A percentile compares a stretch with the other conserved stretches of the same genome.
These are phyloP conservation scores for Dactylella cylindrospora DNA, from an alignment of 2,329 filamentous ascomycete species.

Conservation along the genomic window DNA sequence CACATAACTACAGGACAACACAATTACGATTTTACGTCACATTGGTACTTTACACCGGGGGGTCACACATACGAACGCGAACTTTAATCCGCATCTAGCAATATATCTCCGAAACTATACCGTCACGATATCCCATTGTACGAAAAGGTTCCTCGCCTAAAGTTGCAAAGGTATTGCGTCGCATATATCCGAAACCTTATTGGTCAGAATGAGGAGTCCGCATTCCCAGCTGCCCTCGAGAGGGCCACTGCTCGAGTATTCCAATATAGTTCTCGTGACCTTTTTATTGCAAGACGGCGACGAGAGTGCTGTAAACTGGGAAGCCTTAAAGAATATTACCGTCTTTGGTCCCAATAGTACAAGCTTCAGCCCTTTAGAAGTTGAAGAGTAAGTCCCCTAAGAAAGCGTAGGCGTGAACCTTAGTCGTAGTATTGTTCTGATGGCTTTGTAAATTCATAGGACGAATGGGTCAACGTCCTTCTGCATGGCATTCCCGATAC, in stretches of 20 bases:
- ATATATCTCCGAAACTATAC: no score
- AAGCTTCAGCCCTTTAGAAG: conserved; percentile 38
- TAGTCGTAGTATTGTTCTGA: neutral
- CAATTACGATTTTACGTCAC: no score
- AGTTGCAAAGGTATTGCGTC: no score
- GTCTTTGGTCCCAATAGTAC: conserved; percentile 41
- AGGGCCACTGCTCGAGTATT: conserved; percentile 25
- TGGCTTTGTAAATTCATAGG: conserved; percentile 3
- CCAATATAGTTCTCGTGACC: conserved; percentile 35
- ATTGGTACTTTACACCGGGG: no score
- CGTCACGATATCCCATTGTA: no score
- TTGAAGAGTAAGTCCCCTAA: conserved; percentile 32
- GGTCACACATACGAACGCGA: no score
- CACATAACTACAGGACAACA: no score
- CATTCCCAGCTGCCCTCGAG: conserved; percentile 2
- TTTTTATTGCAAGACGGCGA: conserved; percentile 32
- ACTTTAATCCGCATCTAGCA: no score
- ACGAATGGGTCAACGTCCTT: conserved; percentile 40
- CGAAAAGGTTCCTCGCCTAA: no score
- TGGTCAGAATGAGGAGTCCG: conserved; percentile 29
- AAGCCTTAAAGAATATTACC: conserved; percentile 34
- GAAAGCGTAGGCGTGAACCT: neutral
- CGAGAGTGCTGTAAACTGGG: conserved; percentile 19
- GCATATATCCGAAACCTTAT: no score
- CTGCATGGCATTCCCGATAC: conserved; percentile 42